Evolutionary conservation across 345 rosid genomes (phyloP).

Genomic region (Carallia brachiata): DNA sequence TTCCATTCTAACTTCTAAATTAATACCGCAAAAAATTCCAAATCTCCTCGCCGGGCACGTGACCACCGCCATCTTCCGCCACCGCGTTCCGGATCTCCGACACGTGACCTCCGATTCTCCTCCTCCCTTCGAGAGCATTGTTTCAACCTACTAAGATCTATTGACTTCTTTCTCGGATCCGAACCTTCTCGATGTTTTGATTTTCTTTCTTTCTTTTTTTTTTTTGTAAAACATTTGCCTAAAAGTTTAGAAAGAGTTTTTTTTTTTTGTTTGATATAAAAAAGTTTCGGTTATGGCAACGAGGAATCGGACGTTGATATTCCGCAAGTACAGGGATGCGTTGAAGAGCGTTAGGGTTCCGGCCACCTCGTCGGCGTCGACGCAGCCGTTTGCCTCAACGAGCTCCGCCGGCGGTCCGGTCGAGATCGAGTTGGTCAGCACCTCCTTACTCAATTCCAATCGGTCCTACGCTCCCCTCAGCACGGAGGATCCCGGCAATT

Average conservation of each 20-base stretch:
- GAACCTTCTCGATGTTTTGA: not conserved
- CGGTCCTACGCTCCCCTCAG: conserved; percentile 82
- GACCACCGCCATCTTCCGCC: not conserved
- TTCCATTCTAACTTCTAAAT: not conserved
- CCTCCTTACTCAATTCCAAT: conserved; percentile 65
- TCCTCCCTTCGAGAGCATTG: no score
- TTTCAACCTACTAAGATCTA: no score
- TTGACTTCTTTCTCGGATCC: no score
- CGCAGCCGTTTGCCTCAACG: conserved; percentile 18
- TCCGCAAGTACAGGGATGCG: conserved; percentile 74
- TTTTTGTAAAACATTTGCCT: not conserved
- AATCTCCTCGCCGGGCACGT: not conserved
- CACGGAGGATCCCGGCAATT: conserved; percentile 81
- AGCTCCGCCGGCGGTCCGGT: conserved; percentile 62
- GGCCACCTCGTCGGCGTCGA: conserved; percentile 27
- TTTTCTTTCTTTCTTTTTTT: not conserved
- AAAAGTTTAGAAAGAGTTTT: no score
- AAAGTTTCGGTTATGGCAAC: conserved; percentile 56
- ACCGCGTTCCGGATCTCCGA: no score
- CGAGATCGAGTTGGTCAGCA: conserved; percentile 81
- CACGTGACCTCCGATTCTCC: no score
- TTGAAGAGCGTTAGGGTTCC: conserved; percentile 87
- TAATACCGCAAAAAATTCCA: not conserved
- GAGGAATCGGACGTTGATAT: conserved; percentile 73
- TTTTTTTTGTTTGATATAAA: no score